Conservation (phyloP, 169 alveolate species). For the Plasmodium sp. region DNA sequence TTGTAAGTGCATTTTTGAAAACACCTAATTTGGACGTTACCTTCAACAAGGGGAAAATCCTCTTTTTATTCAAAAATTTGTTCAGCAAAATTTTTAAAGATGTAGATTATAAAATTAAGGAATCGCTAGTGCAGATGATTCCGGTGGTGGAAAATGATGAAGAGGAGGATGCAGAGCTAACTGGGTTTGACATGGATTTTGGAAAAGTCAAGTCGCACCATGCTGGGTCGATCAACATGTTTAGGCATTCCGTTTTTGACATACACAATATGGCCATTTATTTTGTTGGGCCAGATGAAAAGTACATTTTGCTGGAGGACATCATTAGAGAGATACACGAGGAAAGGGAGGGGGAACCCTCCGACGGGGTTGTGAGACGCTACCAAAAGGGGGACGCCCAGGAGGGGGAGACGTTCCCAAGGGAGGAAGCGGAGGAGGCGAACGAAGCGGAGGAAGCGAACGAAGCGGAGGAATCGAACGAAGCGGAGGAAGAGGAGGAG, state of each 20-base stretch:
- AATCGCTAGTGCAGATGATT: constrained; percentile 9
- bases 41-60: constrained; percentile 15
- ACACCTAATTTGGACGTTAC: constrained; percentile 14
- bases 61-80: constrained; percentile 11
- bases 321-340: constrained; percentile 29
- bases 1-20: constrained; percentile 52
- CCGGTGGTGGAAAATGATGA: neutral
- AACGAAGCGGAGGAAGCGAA: too few relatives aligned
- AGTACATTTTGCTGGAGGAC: constrained; percentile 23
- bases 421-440: neutral
- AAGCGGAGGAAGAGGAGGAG: neutral
- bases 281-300: constrained; percentile 58
- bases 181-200: constrained; percentile 54
- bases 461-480: too few relatives aligned
- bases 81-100: constrained; percentile 34
- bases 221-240: constrained; percentile 51
- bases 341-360: neutral
- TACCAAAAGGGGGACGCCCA: neutral
- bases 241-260: constrained; percentile 50
- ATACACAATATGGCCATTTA: constrained; percentile 19
- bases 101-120: constrained; percentile 29
- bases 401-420: neutral
- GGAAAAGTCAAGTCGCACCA: constrained; percentile 25
- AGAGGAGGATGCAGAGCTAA: neutral
- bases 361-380: neutral